A percentile compares a stretch with the other conserved stretches of the same genome.
Evolutionary conservation across 768 basidiomycete genomes (phyloP).

Genomic region (Leccinum fibrillosum): DNA sequence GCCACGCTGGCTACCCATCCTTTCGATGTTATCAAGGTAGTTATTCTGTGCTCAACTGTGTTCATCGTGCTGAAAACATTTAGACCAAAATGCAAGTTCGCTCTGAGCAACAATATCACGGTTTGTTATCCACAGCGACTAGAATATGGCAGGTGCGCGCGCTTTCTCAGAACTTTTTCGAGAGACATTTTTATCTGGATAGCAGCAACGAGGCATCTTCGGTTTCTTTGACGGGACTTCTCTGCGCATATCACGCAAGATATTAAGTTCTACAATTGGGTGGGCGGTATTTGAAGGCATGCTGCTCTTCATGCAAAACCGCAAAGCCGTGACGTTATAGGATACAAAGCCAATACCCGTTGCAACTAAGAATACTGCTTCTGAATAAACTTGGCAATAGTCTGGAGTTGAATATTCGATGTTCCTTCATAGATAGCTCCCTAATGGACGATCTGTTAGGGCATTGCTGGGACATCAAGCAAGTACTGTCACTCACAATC

Average conservation of each 20-base stretch:
- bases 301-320: slow-evolving; percentile 51
- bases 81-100: slow-evolving; percentile 93
- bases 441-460: slow-evolving; percentile 35
- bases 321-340: slow-evolving; percentile 12
- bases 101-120: slow-evolving; percentile 70
- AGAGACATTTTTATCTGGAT: not conserved
- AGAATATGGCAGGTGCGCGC: slow-evolving; percentile 67
- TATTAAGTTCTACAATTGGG: slow-evolving; percentile 83
- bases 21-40: slow-evolving; percentile 93
- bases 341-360: not conserved
- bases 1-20: slow-evolving; percentile 88
- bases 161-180: not conserved
- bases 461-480: not conserved
- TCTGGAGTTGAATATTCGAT: slow-evolving; percentile 97
- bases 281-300: slow-evolving; percentile 90
- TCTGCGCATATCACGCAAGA: slow-evolving; percentile 80
- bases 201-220: slow-evolving; percentile 81
- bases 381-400: slow-evolving; percentile 89
- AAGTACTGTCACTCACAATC: slow-evolving; percentile 57
- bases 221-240: slow-evolving; percentile 89
- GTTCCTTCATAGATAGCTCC: slow-evolving; percentile 94
- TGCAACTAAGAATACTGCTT: slow-evolving; percentile 66
- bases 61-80: slow-evolving; percentile 1
- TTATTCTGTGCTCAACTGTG: not conserved
- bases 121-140: slow-evolving; percentile 57